Conservation (phyloP, 306 rosid species). For the Prosopis cineraria region DNA sequence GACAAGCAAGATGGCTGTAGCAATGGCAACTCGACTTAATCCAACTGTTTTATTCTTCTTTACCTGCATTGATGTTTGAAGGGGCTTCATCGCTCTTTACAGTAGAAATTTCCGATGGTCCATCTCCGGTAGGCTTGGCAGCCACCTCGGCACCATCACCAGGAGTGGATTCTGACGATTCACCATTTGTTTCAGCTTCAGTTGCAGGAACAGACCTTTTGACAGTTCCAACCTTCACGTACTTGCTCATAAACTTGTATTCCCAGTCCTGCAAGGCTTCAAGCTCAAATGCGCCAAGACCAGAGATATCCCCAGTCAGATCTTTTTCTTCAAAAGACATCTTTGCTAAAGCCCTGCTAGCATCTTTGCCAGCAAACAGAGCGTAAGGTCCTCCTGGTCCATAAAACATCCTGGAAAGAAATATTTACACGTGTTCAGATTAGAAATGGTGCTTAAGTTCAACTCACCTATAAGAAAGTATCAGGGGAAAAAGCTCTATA, state of each 20-base stretch:
- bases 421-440: constrained; percentile 15
- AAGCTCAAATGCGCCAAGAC: constrained; percentile 78
- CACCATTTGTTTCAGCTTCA: constrained; percentile 48
- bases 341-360: constrained; percentile 95
- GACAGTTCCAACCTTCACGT: constrained; percentile 81
- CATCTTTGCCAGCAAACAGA: constrained; percentile 93
- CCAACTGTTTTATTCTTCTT: constrained; percentile 34
- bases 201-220: constrained; percentile 45
- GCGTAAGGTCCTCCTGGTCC: constrained; percentile 99
- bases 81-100: constrained; percentile 63
- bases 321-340: constrained; percentile 97
- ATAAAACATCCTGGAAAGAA: constrained; percentile 75
- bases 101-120: constrained; percentile 45
- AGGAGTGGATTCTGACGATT: constrained; percentile 50
- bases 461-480: background rate
- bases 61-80: constrained; percentile 40
- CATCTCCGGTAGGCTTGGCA: constrained; percentile 53
- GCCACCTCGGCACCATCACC: constrained; percentile 43
- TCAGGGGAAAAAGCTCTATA: background rate
- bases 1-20: background rate
- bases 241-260: constrained; percentile 86
- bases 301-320: constrained; percentile 84
- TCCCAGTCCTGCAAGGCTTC: constrained; percentile 97
- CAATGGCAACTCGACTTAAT: background rate
- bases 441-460: background rate